Evolutionary conservation across 495 filamentous ascomycete species (phyloP), one percentile per base, ranked within the genome.

Genomic region (Aspergillus avenaceus): DNA sequence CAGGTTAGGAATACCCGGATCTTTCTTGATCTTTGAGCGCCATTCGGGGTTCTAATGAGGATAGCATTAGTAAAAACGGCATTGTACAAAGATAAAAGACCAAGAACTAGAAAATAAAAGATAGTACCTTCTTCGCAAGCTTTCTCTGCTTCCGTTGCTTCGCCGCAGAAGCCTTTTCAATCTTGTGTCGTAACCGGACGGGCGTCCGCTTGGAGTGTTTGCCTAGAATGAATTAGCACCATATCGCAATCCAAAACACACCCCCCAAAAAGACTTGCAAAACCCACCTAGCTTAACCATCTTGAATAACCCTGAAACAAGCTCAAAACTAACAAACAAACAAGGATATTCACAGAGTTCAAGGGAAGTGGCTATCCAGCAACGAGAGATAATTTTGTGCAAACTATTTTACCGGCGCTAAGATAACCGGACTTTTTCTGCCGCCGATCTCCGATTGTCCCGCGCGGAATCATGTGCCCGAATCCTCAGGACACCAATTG

Each of bases 1-100:
- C 22, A 96, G 79, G 63, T 96, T 98, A 42, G 93, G 93, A 45
- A 98, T 97, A 49, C 92, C 92, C 29, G 91, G 90, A 65, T 96
- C 92, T 71, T 97, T 97, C 82, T 95, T 97, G 50, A 95, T 65
- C 65, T 87, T 86, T 55, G 88, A 92, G 51, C 84, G 81, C 86
- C 92, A 96, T 86, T 96, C 81, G 16, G 95, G 95, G 68, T 97
- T 95, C 83, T 85, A 56, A 42, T 84, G 56, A 43, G 23, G 40
- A 55, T n/a, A 13, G 25, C 12, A 36, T 41, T 29, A 59, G 46
- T 43, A 28, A 43, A 34, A 14, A 41, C 32, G 21, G 8, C 13
- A 7, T 25, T 27, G 27, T 14, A 52, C 19, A 55, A 49, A 34
- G 56, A 18, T 2, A 23, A 44, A 4, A 18, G 28, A 19, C 27